These are phyloP conservation scores for Aspergillus steynii DNA, from an alignment of 495 filamentous ascomycete species.

Conservation along the genomic window DNA sequence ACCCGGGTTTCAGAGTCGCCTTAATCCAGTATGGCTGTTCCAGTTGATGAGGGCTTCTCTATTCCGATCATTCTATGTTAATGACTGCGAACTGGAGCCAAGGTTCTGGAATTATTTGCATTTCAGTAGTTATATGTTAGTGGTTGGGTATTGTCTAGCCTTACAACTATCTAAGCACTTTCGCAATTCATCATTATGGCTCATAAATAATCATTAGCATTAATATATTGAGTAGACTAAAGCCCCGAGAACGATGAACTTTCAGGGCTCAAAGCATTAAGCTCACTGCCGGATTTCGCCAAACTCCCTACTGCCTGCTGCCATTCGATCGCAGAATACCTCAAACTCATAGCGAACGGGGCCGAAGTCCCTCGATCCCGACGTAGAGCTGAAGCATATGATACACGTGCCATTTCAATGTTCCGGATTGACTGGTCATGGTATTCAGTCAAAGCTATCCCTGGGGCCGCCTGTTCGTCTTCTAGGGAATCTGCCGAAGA, in stretches of 20 bases:
- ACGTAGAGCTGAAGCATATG: neutral
- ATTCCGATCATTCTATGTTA: neutral
- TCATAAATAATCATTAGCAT: neutral
- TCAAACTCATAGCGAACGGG: no score
- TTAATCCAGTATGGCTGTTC: neutral
- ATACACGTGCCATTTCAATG: neutral
- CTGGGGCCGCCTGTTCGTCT: conserved; percentile 40
- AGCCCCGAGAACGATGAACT: neutral
- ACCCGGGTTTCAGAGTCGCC: neutral
- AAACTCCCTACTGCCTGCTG: neutral
- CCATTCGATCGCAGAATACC: neutral
- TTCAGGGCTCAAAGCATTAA: neutral
- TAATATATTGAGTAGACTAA: neutral
- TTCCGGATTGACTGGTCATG: neutral
- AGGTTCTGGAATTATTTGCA: neutral
- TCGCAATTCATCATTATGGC: neutral
- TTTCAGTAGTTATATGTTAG: no score
- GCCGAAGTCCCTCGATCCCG: neutral
- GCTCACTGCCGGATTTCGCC: neutral
- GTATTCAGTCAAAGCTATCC: conserved; percentile 40
- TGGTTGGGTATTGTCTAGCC: no score
- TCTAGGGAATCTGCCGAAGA: conserved; percentile 38
- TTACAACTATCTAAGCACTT: no score
- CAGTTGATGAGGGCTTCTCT: neutral
- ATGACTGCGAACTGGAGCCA: neutral